These are phyloP conservation scores for Globisporangium camurandrum DNA, from an alignment of 352 stramenopile species.

Conservation along the genomic window DNA sequence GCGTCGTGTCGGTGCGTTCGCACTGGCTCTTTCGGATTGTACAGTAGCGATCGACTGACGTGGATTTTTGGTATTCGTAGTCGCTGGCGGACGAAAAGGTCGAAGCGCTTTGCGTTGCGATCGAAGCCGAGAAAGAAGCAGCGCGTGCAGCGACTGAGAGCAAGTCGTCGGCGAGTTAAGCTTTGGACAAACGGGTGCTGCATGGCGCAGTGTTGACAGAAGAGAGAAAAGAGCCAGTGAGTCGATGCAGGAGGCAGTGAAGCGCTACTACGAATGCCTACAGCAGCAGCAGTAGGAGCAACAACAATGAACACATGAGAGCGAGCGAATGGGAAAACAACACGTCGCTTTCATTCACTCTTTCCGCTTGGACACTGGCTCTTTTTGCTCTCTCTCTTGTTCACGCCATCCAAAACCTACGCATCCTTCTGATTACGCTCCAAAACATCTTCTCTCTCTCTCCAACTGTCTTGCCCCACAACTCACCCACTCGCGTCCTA, in stretches of 20 bases:
- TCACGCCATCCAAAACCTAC: neutral
- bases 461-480: neutral
- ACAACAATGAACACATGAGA: too few species aligned
- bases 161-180: slow-evolving; percentile 49
- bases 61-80: too few species aligned
- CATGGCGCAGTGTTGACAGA: neutral
- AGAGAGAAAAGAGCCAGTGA: neutral
- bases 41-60: too few species aligned
- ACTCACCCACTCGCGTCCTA: neutral
- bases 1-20: slow-evolving; percentile 59
- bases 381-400: too few species aligned
- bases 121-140: slow-evolving; percentile 82
- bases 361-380: too few species aligned
- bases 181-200: too few species aligned
- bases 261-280: neutral
- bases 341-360: neutral
- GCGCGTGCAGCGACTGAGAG: slow-evolving; percentile 63
- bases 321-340: neutral
- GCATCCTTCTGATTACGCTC: neutral
- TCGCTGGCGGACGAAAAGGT: slow-evolving; percentile 70
- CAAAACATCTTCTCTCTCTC: neutral
- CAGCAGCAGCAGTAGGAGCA: neutral
- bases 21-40: too few species aligned
- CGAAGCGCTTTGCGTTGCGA: slow-evolving; percentile 69
- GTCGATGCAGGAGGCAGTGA: neutral